Evolutionary conservation across 2,329 filamentous ascomycete genomes (phyloP).

Genomic region (Esteya vermicola): DNA sequence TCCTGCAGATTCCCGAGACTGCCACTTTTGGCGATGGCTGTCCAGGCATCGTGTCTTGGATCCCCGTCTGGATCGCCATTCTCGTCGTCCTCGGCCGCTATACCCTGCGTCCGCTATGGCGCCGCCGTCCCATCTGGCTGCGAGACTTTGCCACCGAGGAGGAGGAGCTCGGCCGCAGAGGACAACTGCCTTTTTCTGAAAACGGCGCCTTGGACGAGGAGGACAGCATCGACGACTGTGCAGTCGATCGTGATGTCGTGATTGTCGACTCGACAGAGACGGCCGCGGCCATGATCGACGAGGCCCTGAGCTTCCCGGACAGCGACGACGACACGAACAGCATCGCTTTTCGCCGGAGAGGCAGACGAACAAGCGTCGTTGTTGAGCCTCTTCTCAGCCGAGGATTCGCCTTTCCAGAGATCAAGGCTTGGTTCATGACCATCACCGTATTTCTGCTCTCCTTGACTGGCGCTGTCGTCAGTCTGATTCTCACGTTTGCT

Average conservation of each 20-base stretch:
- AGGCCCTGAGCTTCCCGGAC: slow-evolving; percentile 1
- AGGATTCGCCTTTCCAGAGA: not conserved
- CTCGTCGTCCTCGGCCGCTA: slow-evolving; percentile 18
- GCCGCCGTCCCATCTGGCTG: slow-evolving; percentile 19
- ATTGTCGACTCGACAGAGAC: no score
- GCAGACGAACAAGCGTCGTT: slow-evolving; percentile 3
- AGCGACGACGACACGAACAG: slow-evolving; percentile 4
- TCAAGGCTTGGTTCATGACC: slow-evolving; percentile 15
- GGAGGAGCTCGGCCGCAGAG: slow-evolving; percentile 4
- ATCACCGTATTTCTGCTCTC: slow-evolving; percentile 23
- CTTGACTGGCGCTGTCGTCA: slow-evolving; percentile 16
- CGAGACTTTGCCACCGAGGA: slow-evolving; percentile 19
- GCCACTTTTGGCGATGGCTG: slow-evolving; percentile 18
- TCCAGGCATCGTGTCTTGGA: slow-evolving; percentile 16
- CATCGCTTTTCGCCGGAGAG: slow-evolving; percentile 5
- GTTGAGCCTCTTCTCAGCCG: not conserved
- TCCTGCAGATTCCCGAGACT: slow-evolving; percentile 14
- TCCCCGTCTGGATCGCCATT: slow-evolving; percentile 18
- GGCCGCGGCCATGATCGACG: not conserved
- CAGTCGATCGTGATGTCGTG: not conserved
- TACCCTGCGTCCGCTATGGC: slow-evolving; percentile 16
- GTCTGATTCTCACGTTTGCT: slow-evolving; percentile 9
- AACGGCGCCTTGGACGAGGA: not conserved
- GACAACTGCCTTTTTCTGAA: not conserved
- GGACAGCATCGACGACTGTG: not conserved